Percentiles rank a stretch among this genome's conserved stretches.
Evolutionary conservation across 768 basidiomycete species (phyloP).

Genomic region (Tylopilus rubrobrunneus): DNA sequence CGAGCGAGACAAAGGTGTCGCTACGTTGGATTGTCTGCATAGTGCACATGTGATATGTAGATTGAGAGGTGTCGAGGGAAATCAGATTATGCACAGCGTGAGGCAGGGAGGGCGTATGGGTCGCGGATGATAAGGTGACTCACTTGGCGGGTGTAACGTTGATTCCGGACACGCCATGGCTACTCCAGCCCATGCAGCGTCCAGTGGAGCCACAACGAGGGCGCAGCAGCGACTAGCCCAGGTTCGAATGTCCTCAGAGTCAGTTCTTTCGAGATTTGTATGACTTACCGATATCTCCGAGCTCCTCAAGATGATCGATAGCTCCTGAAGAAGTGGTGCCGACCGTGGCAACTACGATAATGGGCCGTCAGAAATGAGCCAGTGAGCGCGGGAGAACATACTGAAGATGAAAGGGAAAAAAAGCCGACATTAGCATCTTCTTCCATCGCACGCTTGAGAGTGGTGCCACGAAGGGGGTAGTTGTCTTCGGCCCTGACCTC

Average conservation of each 20-base stretch:
- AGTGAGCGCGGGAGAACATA: conserved; percentile 25
- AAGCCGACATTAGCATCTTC: conserved; percentile 57
- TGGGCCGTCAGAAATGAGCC: background rate
- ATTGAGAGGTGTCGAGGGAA: no score
- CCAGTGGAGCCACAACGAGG: conserved; percentile 82
- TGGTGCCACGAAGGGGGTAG: conserved; percentile 64
- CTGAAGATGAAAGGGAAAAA: conserved; percentile 75
- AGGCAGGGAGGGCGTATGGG: background rate
- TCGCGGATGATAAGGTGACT: background rate
- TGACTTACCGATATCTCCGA: conserved; percentile 61
- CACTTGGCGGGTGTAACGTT: conserved; percentile 57
- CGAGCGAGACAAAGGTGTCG: conserved; percentile 51
- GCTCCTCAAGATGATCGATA: conserved; percentile 73
- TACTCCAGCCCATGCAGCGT: conserved; percentile 90
- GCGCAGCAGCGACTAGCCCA: conserved; percentile 50
- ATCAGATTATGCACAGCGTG: background rate
- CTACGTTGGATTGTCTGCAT: conserved; percentile 61
- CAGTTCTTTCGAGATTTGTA: background rate
- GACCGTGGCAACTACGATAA: conserved; percentile 71
- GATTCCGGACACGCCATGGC: conserved; percentile 79
- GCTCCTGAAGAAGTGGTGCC: conserved; percentile 92
- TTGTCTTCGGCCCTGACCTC: conserved; percentile 61
- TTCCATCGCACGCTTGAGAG: conserved; percentile 55
- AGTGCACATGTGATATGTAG: background rate
- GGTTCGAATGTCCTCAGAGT: background rate